phyloP scores from a whole-genome alignment of 345 rosid species.

The Diplotaxis tenuifolia region DNA sequence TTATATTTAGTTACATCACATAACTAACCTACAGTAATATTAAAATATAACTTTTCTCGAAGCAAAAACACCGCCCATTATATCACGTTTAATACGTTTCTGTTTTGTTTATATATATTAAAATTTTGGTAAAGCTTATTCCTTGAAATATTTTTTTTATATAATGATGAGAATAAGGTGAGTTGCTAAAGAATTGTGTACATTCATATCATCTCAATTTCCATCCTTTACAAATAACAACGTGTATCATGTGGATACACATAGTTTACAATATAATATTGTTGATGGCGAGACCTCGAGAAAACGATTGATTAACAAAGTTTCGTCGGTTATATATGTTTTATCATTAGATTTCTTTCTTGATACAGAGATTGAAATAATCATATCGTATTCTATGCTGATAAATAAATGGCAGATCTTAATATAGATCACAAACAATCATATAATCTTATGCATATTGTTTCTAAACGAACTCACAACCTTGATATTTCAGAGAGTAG shows the following conservation, averaged over 20 bases:
- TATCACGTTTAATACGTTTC: neutral
- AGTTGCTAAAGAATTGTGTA: neutral
- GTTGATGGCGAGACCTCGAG: neutral
- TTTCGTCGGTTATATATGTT: neutral
- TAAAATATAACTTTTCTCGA: neutral
- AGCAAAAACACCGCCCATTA: neutral
- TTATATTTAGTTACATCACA: slow-evolving; percentile 5
- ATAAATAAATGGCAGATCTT: neutral
- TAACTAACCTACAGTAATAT: neutral
- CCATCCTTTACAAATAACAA: slow-evolving; percentile 13
- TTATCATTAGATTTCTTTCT: neutral
- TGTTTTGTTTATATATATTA: neutral
- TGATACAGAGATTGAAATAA: neutral
- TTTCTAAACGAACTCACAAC: neutral
- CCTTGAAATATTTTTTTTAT: neutral
- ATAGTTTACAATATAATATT: neutral
- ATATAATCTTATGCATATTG: neutral
- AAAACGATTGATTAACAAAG: slow-evolving; percentile 21
- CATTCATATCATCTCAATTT: slow-evolving; percentile 10
- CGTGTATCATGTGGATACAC: slow-evolving; percentile 24
- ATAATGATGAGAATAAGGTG: neutral
- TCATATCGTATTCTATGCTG: neutral
- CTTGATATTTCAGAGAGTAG: neutral
- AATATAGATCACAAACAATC: neutral
- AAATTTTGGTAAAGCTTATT: neutral